A percentile compares a stretch with the other conserved stretches of the same genome.
Conservation (phyloP, 352 stramenopile species). For the Phytopythium chamaehyphon region DNA sequence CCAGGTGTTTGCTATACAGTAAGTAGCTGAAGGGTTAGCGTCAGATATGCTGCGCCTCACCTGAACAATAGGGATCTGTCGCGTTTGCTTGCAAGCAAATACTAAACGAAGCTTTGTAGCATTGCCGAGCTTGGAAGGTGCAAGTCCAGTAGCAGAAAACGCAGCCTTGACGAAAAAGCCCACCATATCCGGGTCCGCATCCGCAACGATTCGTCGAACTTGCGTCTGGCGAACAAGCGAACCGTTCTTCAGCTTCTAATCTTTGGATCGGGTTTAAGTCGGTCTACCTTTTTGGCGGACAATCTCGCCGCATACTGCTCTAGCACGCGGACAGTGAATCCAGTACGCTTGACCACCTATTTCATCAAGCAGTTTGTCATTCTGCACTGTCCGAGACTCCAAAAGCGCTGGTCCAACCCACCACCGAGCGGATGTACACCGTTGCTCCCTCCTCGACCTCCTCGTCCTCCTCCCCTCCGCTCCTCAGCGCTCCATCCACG, state of each 20-base stretch:
- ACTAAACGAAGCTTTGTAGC: slow-evolving; percentile 79
- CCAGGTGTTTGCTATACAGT: background rate
- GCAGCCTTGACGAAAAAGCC: slow-evolving; percentile 81
- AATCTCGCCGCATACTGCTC: slow-evolving; percentile 69
- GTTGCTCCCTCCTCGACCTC: too few species aligned
- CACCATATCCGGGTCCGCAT: slow-evolving; percentile 79
- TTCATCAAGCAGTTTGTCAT: slow-evolving; percentile 23
- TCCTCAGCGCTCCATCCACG: slow-evolving; percentile 79
- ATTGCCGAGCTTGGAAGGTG: slow-evolving; percentile 71
- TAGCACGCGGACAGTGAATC: slow-evolving; percentile 74
- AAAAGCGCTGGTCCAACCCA: too few species aligned
- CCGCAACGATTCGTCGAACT: slow-evolving; percentile 71
- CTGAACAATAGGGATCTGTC: slow-evolving; percentile 31
- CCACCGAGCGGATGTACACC: slow-evolving; percentile 91
- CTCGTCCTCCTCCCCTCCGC: slow-evolving; percentile 41
- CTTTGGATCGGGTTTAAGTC: too few species aligned
- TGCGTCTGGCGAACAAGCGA: slow-evolving; percentile 23
- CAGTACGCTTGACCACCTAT: slow-evolving; percentile 57
- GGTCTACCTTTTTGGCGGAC: slow-evolving; percentile 18
- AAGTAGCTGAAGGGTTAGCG: too few species aligned
- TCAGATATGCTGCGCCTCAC: slow-evolving; percentile 27
- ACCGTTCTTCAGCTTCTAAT: too few species aligned
- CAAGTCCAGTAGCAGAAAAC: slow-evolving; percentile 67
- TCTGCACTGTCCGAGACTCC: too few species aligned
- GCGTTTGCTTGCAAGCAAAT: slow-evolving; percentile 33